These are phyloP conservation scores for Exophiala xenobiotica DNA, from an alignment of 2,329 filamentous ascomycete species.

Conservation along the genomic window DNA sequence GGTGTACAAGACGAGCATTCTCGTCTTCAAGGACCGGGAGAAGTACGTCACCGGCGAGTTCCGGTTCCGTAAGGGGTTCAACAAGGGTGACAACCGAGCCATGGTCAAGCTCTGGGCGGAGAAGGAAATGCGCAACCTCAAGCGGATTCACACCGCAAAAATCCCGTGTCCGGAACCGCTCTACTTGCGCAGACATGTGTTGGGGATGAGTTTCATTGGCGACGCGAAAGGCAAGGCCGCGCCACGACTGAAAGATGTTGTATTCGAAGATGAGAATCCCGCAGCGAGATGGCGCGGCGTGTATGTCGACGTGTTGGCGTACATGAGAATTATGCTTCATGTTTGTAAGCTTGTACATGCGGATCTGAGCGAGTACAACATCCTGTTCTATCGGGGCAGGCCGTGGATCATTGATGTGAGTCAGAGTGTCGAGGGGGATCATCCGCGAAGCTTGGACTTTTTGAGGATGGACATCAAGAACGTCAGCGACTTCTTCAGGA, in stretches of 20 bases:
- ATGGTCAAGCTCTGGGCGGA: slow-evolving; percentile 99
- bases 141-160: slow-evolving; percentile 75
- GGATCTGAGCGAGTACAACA: slow-evolving; percentile 97
- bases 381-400: slow-evolving; percentile 78
- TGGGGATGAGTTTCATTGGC: slow-evolving; percentile 92
- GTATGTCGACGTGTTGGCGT: slow-evolving; percentile 78
- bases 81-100: slow-evolving; percentile 89
- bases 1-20: slow-evolving; percentile 96
- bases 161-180: slow-evolving; percentile 91
- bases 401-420: slow-evolving; percentile 97
- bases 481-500: slow-evolving; percentile 84
- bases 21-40: slow-evolving; percentile 97
- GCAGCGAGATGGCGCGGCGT: slow-evolving; percentile 72
- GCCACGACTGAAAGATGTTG: slow-evolving; percentile 83
- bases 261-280: slow-evolving; percentile 63
- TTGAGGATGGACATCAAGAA: slow-evolving; percentile 99
- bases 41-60: slow-evolving; percentile 94
- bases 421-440: slow-evolving; percentile 95
- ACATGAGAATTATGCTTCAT: slow-evolving; percentile 94
- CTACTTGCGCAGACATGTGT: slow-evolving; percentile 85
- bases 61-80: slow-evolving; percentile 84
- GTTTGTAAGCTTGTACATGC: slow-evolving; percentile 89
- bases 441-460: slow-evolving; percentile 89
- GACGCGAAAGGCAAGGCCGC: slow-evolving; percentile 84
- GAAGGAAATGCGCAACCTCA: slow-evolving; percentile 94